These are phyloP conservation scores for Asterochloris erici DNA, from an alignment of 139 green algal species.

Conservation along the genomic window DNA sequence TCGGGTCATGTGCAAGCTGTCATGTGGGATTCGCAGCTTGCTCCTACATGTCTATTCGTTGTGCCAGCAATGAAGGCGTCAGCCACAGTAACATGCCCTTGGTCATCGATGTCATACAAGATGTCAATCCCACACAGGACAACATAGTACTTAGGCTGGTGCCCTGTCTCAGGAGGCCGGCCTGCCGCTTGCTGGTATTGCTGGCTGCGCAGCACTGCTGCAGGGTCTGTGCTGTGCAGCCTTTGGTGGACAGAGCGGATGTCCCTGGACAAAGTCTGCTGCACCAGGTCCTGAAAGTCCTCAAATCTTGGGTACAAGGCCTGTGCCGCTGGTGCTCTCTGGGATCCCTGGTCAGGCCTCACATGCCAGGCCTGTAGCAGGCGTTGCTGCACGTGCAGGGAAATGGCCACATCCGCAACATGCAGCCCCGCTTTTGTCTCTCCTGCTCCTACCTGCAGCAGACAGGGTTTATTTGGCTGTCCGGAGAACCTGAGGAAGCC, in stretches of 20 bases:
- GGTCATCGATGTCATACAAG: conserved; percentile 6
- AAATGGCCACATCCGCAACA: neutral
- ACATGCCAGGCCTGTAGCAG: conserved; percentile 4
- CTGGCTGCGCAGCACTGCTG: neutral
- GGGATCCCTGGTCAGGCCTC: neutral
- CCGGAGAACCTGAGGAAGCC: neutral
- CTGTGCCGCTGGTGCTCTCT: neutral
- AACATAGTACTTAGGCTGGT: conserved; percentile 1
- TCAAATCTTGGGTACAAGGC: neutral
- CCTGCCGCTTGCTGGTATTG: neutral
- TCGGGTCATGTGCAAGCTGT: too few relatives aligned
- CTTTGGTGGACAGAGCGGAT: conserved; percentile 16
- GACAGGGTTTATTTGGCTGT: too few relatives aligned
- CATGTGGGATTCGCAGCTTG: too few relatives aligned
- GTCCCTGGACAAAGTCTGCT: conserved; percentile 7
- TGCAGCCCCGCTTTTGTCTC: neutral
- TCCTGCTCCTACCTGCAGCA: neutral
- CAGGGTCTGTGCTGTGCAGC: neutral
- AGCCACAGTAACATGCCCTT: too few relatives aligned
- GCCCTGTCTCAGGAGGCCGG: neutral
- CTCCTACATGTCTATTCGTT: too few relatives aligned
- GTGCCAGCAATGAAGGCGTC: too few relatives aligned
- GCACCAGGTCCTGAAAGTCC: conserved; percentile 2
- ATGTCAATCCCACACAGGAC: conserved; percentile 10
- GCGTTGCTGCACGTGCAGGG: neutral